phyloP scores from a whole-genome alignment of 257 asterid species.

The Pogostemon cablin region DNA sequence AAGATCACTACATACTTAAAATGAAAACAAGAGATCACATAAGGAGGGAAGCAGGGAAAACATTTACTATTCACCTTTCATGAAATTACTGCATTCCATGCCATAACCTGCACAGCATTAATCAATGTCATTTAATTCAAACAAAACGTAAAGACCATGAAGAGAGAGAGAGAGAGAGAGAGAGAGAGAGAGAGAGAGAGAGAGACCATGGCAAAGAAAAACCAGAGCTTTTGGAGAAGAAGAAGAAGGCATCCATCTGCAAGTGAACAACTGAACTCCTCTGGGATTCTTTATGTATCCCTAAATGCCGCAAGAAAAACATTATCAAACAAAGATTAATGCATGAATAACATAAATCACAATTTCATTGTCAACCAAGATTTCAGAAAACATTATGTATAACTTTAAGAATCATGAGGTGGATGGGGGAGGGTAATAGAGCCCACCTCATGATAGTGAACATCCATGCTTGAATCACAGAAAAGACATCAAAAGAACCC shows the following conservation, averaged over 20 bases:
- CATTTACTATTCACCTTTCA: slow-evolving; percentile 65
- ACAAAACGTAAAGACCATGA: not conserved
- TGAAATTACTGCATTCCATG: slow-evolving; percentile 98
- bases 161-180: slow-evolving; percentile 29
- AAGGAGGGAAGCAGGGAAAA: slow-evolving; percentile 29
- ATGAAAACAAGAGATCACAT: too few relatives aligned
- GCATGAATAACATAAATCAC: too few relatives aligned
- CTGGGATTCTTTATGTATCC: slow-evolving; percentile 68
- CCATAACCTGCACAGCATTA: slow-evolving; percentile 77
- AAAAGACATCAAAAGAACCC: slow-evolving; percentile 23
- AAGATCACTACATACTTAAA: too few relatives aligned
- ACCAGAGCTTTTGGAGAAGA: slow-evolving; percentile 94
- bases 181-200: slow-evolving; percentile 50
- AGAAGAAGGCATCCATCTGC: slow-evolving; percentile 83
- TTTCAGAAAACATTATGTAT: too few relatives aligned
- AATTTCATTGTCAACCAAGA: too few relatives aligned
- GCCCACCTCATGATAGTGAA: slow-evolving; percentile 72
- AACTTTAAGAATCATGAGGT: too few relatives aligned
- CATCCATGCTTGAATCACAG: slow-evolving; percentile 50
- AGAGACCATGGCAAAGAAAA: slow-evolving; percentile 92
- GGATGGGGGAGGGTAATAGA: not conserved
- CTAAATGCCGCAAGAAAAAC: slow-evolving; percentile 31
- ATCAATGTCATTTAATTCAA: slow-evolving; percentile 40
- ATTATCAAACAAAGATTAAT: not conserved
- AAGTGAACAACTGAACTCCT: slow-evolving; percentile 78